phyloP scores from a whole-genome alignment of 805 yeast genomes.

The Wickerhamiella cacticola region DNA sequence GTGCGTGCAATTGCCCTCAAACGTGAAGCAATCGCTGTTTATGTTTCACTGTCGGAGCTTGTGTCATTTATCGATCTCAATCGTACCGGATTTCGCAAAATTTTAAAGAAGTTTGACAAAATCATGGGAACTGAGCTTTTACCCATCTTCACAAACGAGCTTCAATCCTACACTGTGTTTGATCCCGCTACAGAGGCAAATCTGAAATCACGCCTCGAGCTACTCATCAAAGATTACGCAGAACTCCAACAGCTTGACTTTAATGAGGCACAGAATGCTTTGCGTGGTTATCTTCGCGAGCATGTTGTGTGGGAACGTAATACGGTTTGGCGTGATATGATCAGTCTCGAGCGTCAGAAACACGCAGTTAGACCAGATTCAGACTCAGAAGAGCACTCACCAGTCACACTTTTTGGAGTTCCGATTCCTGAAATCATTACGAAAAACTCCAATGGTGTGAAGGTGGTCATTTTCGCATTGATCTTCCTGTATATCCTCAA shows the following conservation, averaged over 20 bases:
- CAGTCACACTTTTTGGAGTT: conserved; percentile 3
- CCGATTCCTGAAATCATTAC: conserved; percentile 16
- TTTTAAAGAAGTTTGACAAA: conserved; percentile 85
- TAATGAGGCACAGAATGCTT: conserved; percentile 37
- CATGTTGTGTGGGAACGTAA: conserved; percentile 96
- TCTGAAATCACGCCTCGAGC: conserved; percentile 45
- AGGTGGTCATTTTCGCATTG: conserved; percentile 17
- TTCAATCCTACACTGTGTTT: conserved; percentile 46
- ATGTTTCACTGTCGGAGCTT: conserved; percentile 68
- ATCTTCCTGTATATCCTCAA: conserved; percentile 40
- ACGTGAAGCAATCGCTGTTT: conserved; percentile 25
- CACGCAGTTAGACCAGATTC: conserved; percentile 45
- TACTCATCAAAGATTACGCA: conserved; percentile 45
- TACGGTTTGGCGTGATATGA: conserved; percentile 96
- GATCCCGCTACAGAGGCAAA: conserved; percentile 34
- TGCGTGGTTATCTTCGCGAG: conserved; percentile 57
- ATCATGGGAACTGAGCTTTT: conserved; percentile 52
- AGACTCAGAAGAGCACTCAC: not conserved
- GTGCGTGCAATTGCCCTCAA: conserved; percentile 11
- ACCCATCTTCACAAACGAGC: conserved; percentile 40
- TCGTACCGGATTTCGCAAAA: conserved; percentile 79
- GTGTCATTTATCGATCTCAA: conserved; percentile 75
- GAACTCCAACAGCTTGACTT: conserved; percentile 32
- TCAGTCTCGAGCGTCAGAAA: conserved; percentile 75
- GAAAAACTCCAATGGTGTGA: not conserved